Evolutionary conservation across 139 green algal species (phyloP).

Genomic region (Haematococcus lacustris): DNA sequence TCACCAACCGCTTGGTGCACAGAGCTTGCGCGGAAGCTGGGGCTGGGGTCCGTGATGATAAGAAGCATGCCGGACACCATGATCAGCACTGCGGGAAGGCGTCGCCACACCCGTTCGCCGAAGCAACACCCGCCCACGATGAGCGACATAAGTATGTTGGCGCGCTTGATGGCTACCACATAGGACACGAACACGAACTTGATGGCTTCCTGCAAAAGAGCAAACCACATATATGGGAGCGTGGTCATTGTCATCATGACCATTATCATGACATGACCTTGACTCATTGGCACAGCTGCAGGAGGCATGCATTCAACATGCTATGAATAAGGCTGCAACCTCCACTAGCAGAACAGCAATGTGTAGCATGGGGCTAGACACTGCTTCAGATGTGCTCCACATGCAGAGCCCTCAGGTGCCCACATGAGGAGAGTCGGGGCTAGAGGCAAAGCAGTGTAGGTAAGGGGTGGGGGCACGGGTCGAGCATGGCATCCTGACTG

Average conservation of each 20-base stretch:
- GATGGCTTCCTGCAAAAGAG: conserved; percentile 2
- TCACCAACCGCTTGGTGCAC: no score
- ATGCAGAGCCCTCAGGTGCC: no score
- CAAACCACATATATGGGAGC: neutral
- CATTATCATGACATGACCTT: neutral
- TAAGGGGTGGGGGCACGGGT: no score
- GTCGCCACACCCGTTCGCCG: conserved; percentile 23
- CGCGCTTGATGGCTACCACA: conserved; percentile 58
- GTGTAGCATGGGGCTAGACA: no score
- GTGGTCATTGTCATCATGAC: neutral
- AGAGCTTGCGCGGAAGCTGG: no score
- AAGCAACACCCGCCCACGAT: conserved; percentile 48
- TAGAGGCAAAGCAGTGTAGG: no score
- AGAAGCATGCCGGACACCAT: conserved; percentile 41
- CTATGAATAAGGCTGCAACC: neutral
- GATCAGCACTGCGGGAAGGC: conserved; percentile 40
- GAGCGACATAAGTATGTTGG: conserved; percentile 51
- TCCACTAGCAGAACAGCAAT: neutral
- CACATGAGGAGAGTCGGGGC: no score
- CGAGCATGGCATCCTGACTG: no score
- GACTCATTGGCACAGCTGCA: neutral
- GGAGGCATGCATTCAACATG: neutral
- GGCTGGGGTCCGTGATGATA: conserved; percentile 49
- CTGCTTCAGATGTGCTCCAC: neutral
- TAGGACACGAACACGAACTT: conserved; percentile 4